These are phyloP conservation scores for Pseudocercospora macadamiae DNA, from an alignment of 2,329 filamentous ascomycete species.

Conservation along the genomic window DNA sequence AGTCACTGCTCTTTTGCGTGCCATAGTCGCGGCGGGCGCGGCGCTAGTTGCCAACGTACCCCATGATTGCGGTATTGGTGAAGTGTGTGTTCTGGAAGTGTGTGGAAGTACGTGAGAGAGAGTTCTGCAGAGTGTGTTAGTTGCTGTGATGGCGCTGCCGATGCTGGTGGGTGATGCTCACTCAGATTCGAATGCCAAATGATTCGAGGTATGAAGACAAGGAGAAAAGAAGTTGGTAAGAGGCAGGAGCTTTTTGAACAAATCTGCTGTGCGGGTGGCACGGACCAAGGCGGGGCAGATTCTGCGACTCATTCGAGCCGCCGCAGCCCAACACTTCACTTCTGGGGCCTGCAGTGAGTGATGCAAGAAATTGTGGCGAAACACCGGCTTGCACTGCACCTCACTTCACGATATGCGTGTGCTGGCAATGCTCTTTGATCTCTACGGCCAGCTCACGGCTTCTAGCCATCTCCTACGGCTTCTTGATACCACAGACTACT, in stretches of 20 bases:
- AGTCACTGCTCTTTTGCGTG: conserved; percentile 32
- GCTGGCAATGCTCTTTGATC: background rate
- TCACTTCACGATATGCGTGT: background rate
- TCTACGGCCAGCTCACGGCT: background rate
- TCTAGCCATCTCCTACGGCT: too few species aligned
- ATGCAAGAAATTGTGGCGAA: background rate
- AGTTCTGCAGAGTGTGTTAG: background rate
- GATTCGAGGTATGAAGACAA: conserved; percentile 33
- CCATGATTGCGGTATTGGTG: conserved; percentile 58
- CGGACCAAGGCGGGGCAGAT: background rate
- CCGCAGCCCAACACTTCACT: background rate
- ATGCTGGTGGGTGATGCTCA: background rate
- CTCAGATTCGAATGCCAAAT: conserved; percentile 31
- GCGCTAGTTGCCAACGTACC: conserved; percentile 51
- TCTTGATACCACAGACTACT: background rate
- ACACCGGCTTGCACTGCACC: background rate
- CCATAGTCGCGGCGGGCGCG: conserved; percentile 9
- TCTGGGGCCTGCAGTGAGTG: background rate
- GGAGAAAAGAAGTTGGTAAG: conserved; percentile 14
- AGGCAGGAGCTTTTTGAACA: background rate
- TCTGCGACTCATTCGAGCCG: background rate
- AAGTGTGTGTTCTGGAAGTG: conserved; percentile 28
- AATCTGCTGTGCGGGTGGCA: background rate
- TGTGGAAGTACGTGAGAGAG: conserved; percentile 20
- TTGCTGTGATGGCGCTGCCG: background rate